These are phyloP conservation scores for Paramecium bursaria DNA, from an alignment of 73 alveolate genomes.

Conservation along the genomic window DNA sequence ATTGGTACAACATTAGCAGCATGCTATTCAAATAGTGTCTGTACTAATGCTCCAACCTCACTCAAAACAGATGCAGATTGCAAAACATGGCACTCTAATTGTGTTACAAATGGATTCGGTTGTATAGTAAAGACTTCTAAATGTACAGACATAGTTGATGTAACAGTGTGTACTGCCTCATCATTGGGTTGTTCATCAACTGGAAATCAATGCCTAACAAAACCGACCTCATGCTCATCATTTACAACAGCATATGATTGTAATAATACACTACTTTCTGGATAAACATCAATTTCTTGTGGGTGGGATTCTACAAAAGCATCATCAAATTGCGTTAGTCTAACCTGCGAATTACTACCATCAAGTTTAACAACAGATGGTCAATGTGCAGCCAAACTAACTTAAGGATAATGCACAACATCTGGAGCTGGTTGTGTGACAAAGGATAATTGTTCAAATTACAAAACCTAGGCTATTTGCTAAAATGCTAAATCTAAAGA, in stretches of 20 bases:
- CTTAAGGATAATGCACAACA: not conserved
- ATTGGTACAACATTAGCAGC: constrained; percentile 15
- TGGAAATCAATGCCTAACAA: constrained; percentile 16
- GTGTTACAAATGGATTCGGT: constrained; percentile 42
- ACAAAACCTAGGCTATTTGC: not conserved
- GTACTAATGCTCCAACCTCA: constrained; percentile 45
- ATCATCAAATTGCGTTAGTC: too few species aligned
- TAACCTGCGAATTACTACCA: not conserved
- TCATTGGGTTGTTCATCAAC: not conserved
- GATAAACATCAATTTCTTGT: not conserved
- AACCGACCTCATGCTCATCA: not conserved
- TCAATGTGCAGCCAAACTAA: not conserved
- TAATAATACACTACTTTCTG: constrained; percentile 27
- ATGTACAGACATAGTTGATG: not conserved
- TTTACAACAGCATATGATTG: constrained; percentile 30
- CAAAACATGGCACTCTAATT: not conserved
- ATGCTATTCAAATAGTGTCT: constrained; percentile 1
- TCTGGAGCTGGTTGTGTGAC: constrained; percentile 41
- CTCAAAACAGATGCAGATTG: constrained; percentile 47
- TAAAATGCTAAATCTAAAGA: not conserved
- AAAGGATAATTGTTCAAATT: not conserved
- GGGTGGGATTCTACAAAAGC: not conserved
- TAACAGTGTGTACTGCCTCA: not conserved
- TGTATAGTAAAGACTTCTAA: not conserved
- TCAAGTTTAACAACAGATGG: not conserved